These are phyloP conservation scores for Mortierella sp. DNA, from an alignment of 371 early-diverging fungal genomes.

Conservation along the genomic window DNA sequence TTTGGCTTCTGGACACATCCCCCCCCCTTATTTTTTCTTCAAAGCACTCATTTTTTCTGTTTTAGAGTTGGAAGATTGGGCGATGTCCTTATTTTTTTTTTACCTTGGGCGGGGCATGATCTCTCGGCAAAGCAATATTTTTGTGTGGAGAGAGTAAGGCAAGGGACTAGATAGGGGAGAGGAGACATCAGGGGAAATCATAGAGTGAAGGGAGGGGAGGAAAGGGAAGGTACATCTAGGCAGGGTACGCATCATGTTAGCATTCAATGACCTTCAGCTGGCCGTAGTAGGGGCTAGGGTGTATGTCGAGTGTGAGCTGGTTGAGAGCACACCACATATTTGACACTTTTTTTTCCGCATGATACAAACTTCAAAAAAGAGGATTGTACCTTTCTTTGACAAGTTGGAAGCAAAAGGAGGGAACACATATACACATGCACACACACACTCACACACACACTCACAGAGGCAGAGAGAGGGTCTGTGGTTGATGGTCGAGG, in stretches of 20 bases:
- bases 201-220: not conserved
- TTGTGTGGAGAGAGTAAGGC: not conserved
- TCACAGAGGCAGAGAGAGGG: not conserved
- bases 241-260: conserved; percentile 4
- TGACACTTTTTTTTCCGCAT: not conserved
- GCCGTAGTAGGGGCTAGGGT: not conserved
- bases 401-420: too few relatives aligned
- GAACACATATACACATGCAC: too few relatives aligned
- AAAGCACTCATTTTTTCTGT: not conserved
- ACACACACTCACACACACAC: too few relatives aligned
- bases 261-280: not conserved
- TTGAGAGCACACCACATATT: not conserved
- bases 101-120: not conserved
- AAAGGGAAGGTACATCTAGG: not conserved
- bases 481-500: conserved; percentile 7
- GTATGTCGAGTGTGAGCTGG: not conserved
- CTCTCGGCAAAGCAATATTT: not conserved
- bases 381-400: not conserved
- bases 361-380: not conserved
- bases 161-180: not conserved
- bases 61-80: not conserved
- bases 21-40: not conserved
- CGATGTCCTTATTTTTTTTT: not conserved
- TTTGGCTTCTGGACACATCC: not conserved
- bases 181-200: not conserved